Percentiles rank a stretch among this genome's conserved stretches.
These are phyloP conservation scores for Poterioochromonas sp. DNA, from an alignment of 352 stramenopile genomes.

Conservation along the genomic window DNA sequence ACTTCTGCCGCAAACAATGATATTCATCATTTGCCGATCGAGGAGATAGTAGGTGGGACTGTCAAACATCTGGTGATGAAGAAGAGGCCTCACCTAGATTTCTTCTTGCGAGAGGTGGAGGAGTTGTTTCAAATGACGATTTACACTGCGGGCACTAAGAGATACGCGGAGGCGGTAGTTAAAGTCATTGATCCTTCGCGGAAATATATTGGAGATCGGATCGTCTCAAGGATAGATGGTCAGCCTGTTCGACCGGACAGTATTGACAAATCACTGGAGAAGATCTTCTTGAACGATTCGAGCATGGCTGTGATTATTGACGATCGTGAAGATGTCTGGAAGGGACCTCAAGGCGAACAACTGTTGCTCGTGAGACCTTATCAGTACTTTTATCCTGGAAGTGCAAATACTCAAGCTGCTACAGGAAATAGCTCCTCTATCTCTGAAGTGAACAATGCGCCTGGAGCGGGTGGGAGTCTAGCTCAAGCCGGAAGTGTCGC, in stretches of 20 bases:
- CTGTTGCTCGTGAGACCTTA: constrained; percentile 3
- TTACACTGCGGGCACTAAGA: constrained; percentile 1
- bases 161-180: constrained; percentile 21
- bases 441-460: constrained; percentile 11
- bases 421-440: background rate
- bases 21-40: constrained; percentile 18
- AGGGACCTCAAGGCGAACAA: background rate
- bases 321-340: constrained; percentile 24
- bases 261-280: constrained; percentile 10
- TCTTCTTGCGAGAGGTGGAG: background rate
- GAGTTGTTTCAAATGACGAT: constrained; percentile 29
- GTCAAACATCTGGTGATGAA: constrained; percentile 14
- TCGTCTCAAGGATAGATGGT: background rate
- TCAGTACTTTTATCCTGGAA: background rate
- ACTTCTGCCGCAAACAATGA: background rate
- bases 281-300: constrained; percentile 18
- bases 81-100: constrained; percentile 21
- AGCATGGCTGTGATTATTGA: constrained; percentile 25
- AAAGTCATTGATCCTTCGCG: background rate
- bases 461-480: background rate
- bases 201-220: constrained; percentile 12
- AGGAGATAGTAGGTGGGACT: constrained; percentile 1
- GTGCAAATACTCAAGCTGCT: background rate
- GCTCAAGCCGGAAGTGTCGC: background rate
- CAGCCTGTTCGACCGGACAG: background rate